Evolutionary conservation across 2,329 filamentous ascomycete species (phyloP).

Genomic region (Colletotrichum lindemuthianum): DNA sequence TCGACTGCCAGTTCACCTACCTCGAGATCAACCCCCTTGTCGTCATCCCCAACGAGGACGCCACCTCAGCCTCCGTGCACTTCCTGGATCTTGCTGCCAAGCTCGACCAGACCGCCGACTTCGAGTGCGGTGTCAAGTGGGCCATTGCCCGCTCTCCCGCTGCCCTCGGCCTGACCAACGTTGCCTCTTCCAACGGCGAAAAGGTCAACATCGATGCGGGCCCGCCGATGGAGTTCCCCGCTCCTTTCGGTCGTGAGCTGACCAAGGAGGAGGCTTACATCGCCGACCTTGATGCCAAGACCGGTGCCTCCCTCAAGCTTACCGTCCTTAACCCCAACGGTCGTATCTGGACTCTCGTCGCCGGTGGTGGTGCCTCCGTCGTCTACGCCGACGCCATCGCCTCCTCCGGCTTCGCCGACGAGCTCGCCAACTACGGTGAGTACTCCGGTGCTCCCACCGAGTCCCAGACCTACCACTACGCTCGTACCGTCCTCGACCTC

Average conservation of each 20-base stretch:
- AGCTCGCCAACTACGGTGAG: constrained; percentile 99
- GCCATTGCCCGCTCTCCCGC: constrained; percentile 91
- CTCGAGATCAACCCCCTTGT: constrained; percentile 99
- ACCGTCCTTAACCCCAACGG: constrained; percentile 93
- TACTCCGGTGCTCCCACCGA: constrained; percentile 99
- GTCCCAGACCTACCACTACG: constrained; percentile 99
- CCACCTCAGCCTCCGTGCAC: constrained; percentile 92
- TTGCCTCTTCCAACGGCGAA: constrained; percentile 68
- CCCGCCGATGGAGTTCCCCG: constrained; percentile 98
- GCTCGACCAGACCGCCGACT: constrained; percentile 98
- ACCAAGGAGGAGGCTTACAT: constrained; percentile 99
- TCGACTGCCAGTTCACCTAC: constrained; percentile 99
- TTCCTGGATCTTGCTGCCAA: constrained; percentile 99
- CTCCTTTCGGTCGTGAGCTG: constrained; percentile 97
- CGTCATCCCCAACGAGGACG: constrained; percentile 92
- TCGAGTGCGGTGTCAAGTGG: constrained; percentile 99
- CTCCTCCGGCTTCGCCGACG: constrained; percentile 91
- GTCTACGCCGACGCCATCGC: constrained; percentile 99
- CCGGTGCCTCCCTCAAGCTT: constrained; percentile 97
- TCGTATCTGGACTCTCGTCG: constrained; percentile 97
- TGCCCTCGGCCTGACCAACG: constrained; percentile 83
- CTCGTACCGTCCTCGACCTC: constrained; percentile 93
- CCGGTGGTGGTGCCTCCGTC: constrained; percentile 98
- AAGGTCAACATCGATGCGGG: constrained; percentile 96
- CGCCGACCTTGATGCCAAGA: constrained; percentile 98